Evolutionary conservation across 139 green algal genomes (phyloP).

Genomic region (Microglena sp.): DNA sequence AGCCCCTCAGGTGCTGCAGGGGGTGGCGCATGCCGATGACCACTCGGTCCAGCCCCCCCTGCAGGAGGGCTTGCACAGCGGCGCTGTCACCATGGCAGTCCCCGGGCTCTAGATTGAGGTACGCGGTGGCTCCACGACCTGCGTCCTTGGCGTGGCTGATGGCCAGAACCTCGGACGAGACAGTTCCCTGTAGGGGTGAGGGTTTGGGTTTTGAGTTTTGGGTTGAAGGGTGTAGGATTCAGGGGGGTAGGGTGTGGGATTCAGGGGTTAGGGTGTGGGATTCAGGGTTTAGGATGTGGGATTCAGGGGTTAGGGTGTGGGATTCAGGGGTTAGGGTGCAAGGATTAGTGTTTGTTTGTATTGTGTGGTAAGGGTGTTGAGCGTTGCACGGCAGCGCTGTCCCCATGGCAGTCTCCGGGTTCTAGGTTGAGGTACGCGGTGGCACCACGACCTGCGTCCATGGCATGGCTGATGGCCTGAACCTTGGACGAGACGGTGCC

Average conservation of each 20-base stretch:
- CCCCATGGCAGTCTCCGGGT: slow-evolving; percentile 76
- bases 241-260: too few relatives aligned
- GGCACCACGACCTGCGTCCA: slow-evolving; percentile 22
- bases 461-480: slow-evolving; percentile 32
- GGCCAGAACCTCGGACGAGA: slow-evolving; percentile 53
- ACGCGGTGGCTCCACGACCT: slow-evolving; percentile 57
- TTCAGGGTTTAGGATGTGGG: too few relatives aligned
- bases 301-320: too few relatives aligned
- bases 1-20: slow-evolving; percentile 56
- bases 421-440: slow-evolving; percentile 95
- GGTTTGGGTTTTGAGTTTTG: too few relatives aligned
- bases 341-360: too few relatives aligned
- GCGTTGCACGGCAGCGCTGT: slow-evolving; percentile 52
- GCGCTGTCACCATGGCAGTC: slow-evolving; percentile 79
- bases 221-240: too few relatives aligned
- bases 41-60: slow-evolving; percentile 62
- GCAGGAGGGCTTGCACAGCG: slow-evolving; percentile 59
- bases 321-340: too few relatives aligned
- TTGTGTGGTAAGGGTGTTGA: too few relatives aligned
- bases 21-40: slow-evolving; percentile 91
- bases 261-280: too few relatives aligned
- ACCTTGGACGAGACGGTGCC: slow-evolving; percentile 59
- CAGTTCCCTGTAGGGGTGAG: slow-evolving; percentile 56
- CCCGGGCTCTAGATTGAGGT: slow-evolving; percentile 87
- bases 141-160: slow-evolving; percentile 21